Conservation (phyloP, 495 filamentous ascomycete genomes). For the Aspergillus sparsus region DNA sequence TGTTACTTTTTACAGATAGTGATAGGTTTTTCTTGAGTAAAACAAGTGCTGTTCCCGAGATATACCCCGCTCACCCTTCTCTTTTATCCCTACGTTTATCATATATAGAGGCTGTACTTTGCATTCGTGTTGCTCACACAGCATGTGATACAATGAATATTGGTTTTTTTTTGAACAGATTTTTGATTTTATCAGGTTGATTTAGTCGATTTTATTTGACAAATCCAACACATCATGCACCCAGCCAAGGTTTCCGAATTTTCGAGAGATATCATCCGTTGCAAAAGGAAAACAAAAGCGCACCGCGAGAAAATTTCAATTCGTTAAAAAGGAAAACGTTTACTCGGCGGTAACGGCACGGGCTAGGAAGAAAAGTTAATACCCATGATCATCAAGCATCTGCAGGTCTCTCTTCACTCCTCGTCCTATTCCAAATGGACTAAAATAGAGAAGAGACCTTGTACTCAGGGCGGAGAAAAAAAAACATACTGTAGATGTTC, state of each 20-base stretch:
- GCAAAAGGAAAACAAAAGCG: constrained; percentile 37
- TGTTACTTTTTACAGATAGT: too few species aligned
- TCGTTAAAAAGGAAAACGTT: constrained; percentile 37
- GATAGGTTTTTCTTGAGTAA: too few species aligned
- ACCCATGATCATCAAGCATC: neutral
- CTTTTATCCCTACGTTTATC: neutral
- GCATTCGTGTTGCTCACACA: neutral
- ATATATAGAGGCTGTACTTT: too few species aligned
- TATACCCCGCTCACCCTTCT: neutral
- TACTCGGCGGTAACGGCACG: constrained; percentile 54
- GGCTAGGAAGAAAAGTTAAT: constrained; percentile 31
- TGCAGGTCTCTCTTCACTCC: too few species aligned
- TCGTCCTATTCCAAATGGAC: too few species aligned
- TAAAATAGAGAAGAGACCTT: neutral
- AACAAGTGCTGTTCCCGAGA: too few species aligned
- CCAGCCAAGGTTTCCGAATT: constrained; percentile 44
- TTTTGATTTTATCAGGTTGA: neutral
- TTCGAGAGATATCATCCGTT: constrained; percentile 50
- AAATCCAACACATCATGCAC: constrained; percentile 42
- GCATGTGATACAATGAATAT: neutral
- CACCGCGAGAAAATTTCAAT: constrained; percentile 43
- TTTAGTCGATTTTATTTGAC: too few species aligned
- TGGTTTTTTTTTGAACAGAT: neutral
- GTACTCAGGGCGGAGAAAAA: neutral
- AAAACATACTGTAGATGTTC: constrained; percentile 85